Evolutionary conservation across 768 basidiomycete species (phyloP).

Genomic region (Tulasnella sp.): DNA sequence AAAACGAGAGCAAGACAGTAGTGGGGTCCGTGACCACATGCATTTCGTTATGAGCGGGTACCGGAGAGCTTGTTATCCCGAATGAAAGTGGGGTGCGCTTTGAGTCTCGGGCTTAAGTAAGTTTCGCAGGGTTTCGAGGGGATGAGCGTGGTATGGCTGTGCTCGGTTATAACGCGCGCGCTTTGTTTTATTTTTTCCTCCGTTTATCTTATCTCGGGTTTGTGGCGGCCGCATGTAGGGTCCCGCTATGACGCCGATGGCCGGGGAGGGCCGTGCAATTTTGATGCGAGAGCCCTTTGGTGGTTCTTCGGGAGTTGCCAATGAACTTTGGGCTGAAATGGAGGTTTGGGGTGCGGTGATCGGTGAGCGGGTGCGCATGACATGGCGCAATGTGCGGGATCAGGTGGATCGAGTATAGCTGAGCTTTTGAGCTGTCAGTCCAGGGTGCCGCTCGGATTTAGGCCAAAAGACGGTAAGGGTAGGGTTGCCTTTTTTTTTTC

Average conservation of each 20-base stretch:
- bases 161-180: background rate
- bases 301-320: background rate
- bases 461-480: too few species aligned
- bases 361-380: background rate
- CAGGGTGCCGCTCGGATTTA: too few species aligned
- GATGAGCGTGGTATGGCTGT: background rate
- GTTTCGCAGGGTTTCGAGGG: too few species aligned
- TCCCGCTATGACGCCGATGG: background rate
- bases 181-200: background rate
- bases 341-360: background rate
- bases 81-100: background rate
- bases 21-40: too few species aligned
- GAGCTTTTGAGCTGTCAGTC: too few species aligned
- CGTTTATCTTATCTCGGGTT: background rate
- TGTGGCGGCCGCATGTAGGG: background rate
- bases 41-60: background rate
- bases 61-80: background rate
- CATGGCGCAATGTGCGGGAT: background rate
- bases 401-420: background rate
- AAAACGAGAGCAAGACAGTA: too few species aligned
- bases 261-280: background rate
- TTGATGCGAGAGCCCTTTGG: background rate
- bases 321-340: background rate
- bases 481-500: background rate
- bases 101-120: too few species aligned